A percentile compares a stretch with the other conserved stretches of the same genome.
phyloP scores from a whole-genome alignment of 352 stramenopile species.

The Blastocystis sp. region DNA sequence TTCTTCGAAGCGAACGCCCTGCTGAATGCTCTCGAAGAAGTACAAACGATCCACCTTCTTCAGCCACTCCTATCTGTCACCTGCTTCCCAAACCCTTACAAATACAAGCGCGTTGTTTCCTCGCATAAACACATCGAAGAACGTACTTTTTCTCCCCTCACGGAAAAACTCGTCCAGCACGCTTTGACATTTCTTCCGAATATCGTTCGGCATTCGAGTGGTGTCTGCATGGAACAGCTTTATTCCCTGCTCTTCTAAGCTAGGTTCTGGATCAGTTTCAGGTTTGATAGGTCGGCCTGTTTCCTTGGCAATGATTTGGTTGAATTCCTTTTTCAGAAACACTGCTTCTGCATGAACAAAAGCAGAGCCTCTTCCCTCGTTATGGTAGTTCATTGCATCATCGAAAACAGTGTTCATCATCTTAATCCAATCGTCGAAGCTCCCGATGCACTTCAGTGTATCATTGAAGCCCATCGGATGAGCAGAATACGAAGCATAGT shows the following conservation, averaged over 20 bases:
- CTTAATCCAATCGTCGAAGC: conserved; percentile 26
- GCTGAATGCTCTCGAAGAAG: neutral
- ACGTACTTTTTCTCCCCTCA: neutral
- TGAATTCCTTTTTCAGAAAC: conserved; percentile 12
- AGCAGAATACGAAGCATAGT: neutral
- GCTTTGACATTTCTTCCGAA: neutral
- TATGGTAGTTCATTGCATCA: neutral
- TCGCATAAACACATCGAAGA: neutral
- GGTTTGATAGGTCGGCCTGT: neutral
- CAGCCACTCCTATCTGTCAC: conserved; percentile 37
- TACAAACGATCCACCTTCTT: conserved; percentile 36
- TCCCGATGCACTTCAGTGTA: neutral
- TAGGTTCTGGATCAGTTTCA: neutral
- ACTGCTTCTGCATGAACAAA: conserved; percentile 22
- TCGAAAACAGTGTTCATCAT: conserved; percentile 28
- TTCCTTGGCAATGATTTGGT: neutral
- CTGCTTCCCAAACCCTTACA: neutral
- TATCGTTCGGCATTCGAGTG: neutral
- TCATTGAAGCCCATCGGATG: conserved; percentile 45
- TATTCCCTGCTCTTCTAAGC: neutral
- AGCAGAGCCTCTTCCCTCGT: neutral
- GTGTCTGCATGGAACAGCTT: conserved; percentile 10
- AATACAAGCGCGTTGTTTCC: neutral
- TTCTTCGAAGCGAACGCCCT: neutral
- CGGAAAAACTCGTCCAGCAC: conserved; percentile 1